A percentile compares a stretch with the other conserved stretches of the same genome.
These are phyloP conservation scores for Penicillium sp. DNA, from an alignment of 2,329 filamentous ascomycete genomes.

Conservation along the genomic window DNA sequence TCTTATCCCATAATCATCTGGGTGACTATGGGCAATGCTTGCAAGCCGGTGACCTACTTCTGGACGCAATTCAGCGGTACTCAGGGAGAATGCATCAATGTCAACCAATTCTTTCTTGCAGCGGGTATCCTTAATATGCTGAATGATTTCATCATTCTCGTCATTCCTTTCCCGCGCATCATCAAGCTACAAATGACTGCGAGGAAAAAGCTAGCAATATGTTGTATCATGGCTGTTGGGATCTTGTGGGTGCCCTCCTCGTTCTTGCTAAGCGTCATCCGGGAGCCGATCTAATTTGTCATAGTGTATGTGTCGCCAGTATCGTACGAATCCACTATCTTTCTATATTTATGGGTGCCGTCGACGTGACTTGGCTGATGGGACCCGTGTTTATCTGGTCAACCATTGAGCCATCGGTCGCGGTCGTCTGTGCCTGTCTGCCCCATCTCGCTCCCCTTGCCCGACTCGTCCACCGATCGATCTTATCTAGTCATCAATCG, in stretches of 20 bases:
- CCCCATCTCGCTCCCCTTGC: conserved; percentile 14
- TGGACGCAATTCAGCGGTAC: conserved; percentile 13
- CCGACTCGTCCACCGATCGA: not conserved
- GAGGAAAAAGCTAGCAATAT: not conserved
- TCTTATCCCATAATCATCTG: conserved; percentile 10
- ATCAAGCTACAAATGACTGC: not conserved
- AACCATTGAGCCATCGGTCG: conserved; percentile 10
- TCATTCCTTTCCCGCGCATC: not conserved
- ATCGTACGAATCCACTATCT: not conserved
- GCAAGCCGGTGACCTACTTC: too few relatives aligned
- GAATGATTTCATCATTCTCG: not conserved
- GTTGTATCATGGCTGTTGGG: not conserved
- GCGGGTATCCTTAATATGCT: not conserved
- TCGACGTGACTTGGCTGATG: conserved; percentile 7
- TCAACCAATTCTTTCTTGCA: not conserved
- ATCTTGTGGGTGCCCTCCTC: not conserved
- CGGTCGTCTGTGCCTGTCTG: conserved; percentile 10
- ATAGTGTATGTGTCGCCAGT: not conserved
- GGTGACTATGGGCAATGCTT: conserved; percentile 9
- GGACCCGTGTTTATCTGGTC: conserved; percentile 11
- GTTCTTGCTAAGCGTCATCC: too few relatives aligned
- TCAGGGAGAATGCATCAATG: not conserved
- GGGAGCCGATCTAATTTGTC: not conserved
- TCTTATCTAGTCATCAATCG: not conserved
- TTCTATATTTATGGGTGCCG: not conserved